phyloP scores from a whole-genome alignment of 345 rosid species.

The Aegle marmelos region DNA sequence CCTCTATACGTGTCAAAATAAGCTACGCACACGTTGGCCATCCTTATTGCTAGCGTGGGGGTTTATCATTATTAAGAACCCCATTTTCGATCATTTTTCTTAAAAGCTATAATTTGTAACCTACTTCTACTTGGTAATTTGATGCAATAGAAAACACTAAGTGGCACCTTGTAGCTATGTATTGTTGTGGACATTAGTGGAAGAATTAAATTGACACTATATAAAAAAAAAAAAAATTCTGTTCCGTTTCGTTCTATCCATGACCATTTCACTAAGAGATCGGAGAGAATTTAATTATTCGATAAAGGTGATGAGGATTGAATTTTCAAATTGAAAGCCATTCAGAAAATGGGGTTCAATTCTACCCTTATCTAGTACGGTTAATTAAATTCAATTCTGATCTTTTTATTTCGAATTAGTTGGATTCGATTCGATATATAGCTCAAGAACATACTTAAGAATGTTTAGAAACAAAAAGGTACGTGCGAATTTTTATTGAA shows the following conservation, averaged over 20 bases:
- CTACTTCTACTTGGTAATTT: background rate
- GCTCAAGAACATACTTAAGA: too few species aligned
- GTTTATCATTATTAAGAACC: slow-evolving; percentile 5
- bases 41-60: background rate
- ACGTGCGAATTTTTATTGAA: background rate
- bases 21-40: background rate
- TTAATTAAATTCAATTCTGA: background rate
- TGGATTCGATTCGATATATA: background rate
- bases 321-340: background rate
- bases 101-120: background rate
- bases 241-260: background rate
- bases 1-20: background rate
- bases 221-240: background rate
- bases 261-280: slow-evolving; percentile 5
- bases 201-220: background rate
- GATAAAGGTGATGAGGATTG: background rate
- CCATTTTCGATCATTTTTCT: background rate
- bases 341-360: background rate
- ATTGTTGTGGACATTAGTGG: background rate
- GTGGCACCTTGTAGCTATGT: background rate
- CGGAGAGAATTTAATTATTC: background rate
- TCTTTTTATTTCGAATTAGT: background rate
- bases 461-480: too few species aligned
- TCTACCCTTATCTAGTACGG: background rate
- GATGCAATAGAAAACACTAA: too few species aligned